Evolutionary conservation across 2,329 filamentous ascomycete species (phyloP).

Genomic region (Fusarium udum): DNA sequence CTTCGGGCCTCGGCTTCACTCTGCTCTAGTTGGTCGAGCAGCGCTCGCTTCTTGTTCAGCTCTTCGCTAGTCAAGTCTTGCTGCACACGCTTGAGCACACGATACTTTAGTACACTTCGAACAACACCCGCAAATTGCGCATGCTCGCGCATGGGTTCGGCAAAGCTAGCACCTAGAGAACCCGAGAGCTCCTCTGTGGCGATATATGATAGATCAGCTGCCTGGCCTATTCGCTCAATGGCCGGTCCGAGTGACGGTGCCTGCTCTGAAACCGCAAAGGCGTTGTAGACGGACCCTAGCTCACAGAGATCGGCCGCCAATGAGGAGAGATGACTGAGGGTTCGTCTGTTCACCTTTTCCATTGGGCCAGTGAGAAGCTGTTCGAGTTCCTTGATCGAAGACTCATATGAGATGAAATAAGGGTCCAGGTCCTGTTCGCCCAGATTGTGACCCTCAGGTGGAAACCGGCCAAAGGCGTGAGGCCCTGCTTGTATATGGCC

Average conservation of each 20-base stretch:
- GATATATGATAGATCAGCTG: conserved; percentile 94
- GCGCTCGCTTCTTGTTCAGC: conserved; percentile 81
- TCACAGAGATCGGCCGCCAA: conserved; percentile 90
- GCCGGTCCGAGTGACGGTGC: conserved; percentile 88
- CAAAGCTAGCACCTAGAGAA: conserved; percentile 90
- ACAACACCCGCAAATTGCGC: conserved; percentile 97
- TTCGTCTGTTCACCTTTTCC: conserved; percentile 94
- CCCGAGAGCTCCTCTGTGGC: conserved; percentile 91
- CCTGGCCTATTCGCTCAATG: conserved; percentile 94
- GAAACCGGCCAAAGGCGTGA: conserved; percentile 81
- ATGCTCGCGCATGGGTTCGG: conserved; percentile 97
- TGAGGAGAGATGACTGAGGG: conserved; percentile 83
- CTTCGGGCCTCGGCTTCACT: conserved; percentile 93
- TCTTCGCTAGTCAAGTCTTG: conserved; percentile 98
- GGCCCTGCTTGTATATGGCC: conserved; percentile 54
- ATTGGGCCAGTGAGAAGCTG: conserved; percentile 88
- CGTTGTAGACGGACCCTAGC: conserved; percentile 94
- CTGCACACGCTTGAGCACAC: conserved; percentile 92
- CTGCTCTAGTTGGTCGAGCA: conserved; percentile 88
- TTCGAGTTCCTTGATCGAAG: conserved; percentile 91
- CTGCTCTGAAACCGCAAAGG: conserved; percentile 93
- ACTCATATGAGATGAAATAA: conserved; percentile 94
- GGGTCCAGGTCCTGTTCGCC: conserved; percentile 92
- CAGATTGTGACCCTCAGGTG: conserved; percentile 77
- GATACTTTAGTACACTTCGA: conserved; percentile 84